Conservation (phyloP, 2,329 filamentous ascomycete species). For the Trichophyton simii region DNA sequence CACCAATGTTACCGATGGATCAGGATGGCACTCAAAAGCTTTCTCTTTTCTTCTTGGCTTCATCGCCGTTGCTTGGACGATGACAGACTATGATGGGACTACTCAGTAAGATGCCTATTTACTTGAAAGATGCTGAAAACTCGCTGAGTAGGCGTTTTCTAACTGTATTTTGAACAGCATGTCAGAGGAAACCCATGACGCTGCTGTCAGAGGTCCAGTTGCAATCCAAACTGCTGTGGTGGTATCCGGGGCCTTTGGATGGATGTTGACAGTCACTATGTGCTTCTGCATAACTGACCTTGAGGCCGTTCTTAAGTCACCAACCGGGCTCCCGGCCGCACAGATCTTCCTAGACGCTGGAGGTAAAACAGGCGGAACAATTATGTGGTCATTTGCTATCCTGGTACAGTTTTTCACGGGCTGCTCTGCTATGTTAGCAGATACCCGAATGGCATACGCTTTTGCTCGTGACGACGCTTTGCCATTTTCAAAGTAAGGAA, state of each 20-base stretch:
- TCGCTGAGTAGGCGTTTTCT: no score
- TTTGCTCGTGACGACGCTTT: slow-evolving; percentile 49
- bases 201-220: slow-evolving; percentile 46
- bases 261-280: slow-evolving; percentile 50
- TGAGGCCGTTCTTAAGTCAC: slow-evolving; percentile 43
- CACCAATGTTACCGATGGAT: slow-evolving; percentile 47
- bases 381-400: slow-evolving; percentile 51
- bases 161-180: slow-evolving; percentile 33
- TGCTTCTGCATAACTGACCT: slow-evolving; percentile 51
- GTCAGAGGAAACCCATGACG: slow-evolving; percentile 55
- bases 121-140: background rate
- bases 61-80: slow-evolving; percentile 39
- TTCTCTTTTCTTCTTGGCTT: slow-evolving; percentile 52
- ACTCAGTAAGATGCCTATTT: slow-evolving; percentile 41
- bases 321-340: slow-evolving; percentile 49
- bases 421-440: slow-evolving; percentile 51
- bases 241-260: slow-evolving; percentile 48
- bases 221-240: slow-evolving; percentile 49
- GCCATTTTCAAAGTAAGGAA: slow-evolving; percentile 44
- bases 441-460: slow-evolving; percentile 51
- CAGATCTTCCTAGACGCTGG: slow-evolving; percentile 49
- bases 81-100: slow-evolving; percentile 57
- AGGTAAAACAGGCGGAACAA: slow-evolving; percentile 43
- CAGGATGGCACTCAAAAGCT: slow-evolving; percentile 48
- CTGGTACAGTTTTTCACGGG: slow-evolving; percentile 55